These are phyloP conservation scores for Berberis vulgaris DNA, from an alignment of 164 flowering plant species.

Conservation along the genomic window DNA sequence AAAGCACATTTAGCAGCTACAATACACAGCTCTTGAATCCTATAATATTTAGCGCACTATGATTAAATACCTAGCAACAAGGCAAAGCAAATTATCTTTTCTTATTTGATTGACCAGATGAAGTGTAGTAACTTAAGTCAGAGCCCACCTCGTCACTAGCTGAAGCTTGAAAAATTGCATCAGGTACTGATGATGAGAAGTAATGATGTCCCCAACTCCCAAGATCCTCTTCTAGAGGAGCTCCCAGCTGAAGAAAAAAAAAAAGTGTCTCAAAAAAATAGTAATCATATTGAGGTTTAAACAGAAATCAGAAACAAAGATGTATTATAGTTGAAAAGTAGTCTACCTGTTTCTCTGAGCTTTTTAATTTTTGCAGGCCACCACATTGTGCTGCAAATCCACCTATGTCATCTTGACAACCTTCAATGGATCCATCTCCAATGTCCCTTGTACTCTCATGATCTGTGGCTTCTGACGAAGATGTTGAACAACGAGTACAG, in stretches of 20 bases:
- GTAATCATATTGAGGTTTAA: background rate
- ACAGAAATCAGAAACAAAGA: background rate
- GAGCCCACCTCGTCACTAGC: slow-evolving; percentile 87
- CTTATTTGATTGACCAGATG: background rate
- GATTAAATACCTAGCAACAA: too few relatives aligned
- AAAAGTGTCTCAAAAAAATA: background rate
- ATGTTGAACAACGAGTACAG: slow-evolving; percentile 50
- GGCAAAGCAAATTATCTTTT: too few relatives aligned
- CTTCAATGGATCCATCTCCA: slow-evolving; percentile 17
- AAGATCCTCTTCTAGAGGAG: slow-evolving; percentile 86
- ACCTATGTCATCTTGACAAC: slow-evolving; percentile 56
- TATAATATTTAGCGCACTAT: too few relatives aligned
- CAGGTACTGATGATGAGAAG: slow-evolving; percentile 68
- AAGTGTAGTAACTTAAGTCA: slow-evolving; percentile 5
- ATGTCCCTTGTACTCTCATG: slow-evolving; percentile 17
- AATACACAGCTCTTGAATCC: too few relatives aligned
- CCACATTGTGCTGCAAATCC: slow-evolving; percentile 82
- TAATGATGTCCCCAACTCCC: slow-evolving; percentile 93
- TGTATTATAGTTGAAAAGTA: background rate
- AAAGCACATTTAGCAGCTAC: too few relatives aligned
- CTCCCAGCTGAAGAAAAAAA: slow-evolving; percentile 57
- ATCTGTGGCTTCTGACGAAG: slow-evolving; percentile 11
- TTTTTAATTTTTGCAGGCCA: slow-evolving; percentile 51
- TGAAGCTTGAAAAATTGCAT: slow-evolving; percentile 77
- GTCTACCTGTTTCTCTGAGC: slow-evolving; percentile 30